Percentiles rank a stretch among this genome's conserved stretches.
Evolutionary conservation across 1,284 basidiomycete genomes (phyloP).

Genomic region (Ganoderma meredithae): DNA sequence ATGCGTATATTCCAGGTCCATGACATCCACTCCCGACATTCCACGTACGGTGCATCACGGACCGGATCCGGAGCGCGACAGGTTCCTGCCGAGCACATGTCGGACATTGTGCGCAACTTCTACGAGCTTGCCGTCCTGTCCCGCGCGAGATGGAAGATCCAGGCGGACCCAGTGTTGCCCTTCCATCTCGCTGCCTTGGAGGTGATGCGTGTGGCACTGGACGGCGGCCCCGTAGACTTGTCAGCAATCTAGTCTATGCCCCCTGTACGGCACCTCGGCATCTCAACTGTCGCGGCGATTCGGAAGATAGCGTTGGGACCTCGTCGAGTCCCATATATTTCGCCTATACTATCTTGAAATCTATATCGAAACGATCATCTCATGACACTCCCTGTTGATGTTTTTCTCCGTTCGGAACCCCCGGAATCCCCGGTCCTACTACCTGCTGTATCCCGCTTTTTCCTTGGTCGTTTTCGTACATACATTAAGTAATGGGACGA

Average conservation of each 20-base stretch:
- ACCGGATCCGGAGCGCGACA: slow-evolving; percentile 30
- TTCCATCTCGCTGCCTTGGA: slow-evolving; percentile 75
- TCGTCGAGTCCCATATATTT: neutral
- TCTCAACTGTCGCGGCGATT: neutral
- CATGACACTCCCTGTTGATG: neutral
- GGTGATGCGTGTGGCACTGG: slow-evolving; percentile 55
- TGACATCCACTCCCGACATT: slow-evolving; percentile 49
- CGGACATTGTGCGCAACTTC: slow-evolving; percentile 71
- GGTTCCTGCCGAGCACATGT: slow-evolving; percentile 49
- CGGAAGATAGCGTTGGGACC: neutral
- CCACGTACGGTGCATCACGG: slow-evolving; percentile 35
- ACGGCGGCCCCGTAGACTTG: slow-evolving; percentile 23
- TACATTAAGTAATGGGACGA: slow-evolving; percentile 10
- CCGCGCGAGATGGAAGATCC: slow-evolving; percentile 55
- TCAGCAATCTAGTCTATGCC: slow-evolving; percentile 2
- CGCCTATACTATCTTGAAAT: slow-evolving; percentile 4
- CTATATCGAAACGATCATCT: slow-evolving; percentile 7
- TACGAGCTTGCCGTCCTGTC: slow-evolving; percentile 71
- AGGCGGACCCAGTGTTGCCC: slow-evolving; percentile 59
- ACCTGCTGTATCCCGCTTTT: slow-evolving; percentile 4
- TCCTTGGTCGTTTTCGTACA: slow-evolving; percentile 1
- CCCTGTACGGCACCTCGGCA: neutral
- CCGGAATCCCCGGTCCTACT: neutral
- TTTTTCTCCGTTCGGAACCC: neutral
- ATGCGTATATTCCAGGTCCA: slow-evolving; percentile 69